Base-by-base conservation (phyloP, 257 asterid genomes). In the Nicotiana knightiana region DNA sequence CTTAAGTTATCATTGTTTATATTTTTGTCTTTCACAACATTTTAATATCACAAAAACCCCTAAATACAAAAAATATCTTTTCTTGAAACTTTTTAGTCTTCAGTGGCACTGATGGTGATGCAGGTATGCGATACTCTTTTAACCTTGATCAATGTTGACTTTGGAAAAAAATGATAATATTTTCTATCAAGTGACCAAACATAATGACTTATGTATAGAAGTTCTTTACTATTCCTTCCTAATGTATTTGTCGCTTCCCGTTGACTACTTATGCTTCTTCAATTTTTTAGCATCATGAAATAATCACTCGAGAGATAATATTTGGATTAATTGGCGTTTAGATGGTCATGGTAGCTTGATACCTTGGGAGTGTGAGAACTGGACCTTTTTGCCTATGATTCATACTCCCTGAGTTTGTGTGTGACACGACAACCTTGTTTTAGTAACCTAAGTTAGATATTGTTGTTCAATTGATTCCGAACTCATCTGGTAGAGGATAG, bases 181-280 rank as follows among this genome's bases (percentile, higher is more conserved):
- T 67, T 66, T 67, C 76, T 16, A 33, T 67, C 53, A 33, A 67
- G 28, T 67, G 76, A 67, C n/a, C 35, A 33, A 17, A 35, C 53
- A 35, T 15, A 7, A 67, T 67, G 35, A 67, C 37, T 35, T 67
- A 39, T 11, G 46, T 17, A 67, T 35, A 17, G 10, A 67, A 35
- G 16, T 3, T 33, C 28, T 33, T 67, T 67, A 33, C n/a, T 48
- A 67, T 33, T 66, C 43, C 53, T 67, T 67, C 76, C 76, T 35
- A 53, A 67, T 17, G 76, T 24, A 24, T 67, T 67, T 28, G 16
- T 67, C 53, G 76, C 76, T 17, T 67, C 76, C 18, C 16, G 3
- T 67, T 67, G 77, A 68, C 77, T 68, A 39, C 55, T 21, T 68
- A 68, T 68, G 55, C 43, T 35, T 67, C 55, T 67, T 68, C 77